Evolutionary conservation across 495 filamentous ascomycete genomes (phyloP).

Genomic region (Penicillium parvum): DNA sequence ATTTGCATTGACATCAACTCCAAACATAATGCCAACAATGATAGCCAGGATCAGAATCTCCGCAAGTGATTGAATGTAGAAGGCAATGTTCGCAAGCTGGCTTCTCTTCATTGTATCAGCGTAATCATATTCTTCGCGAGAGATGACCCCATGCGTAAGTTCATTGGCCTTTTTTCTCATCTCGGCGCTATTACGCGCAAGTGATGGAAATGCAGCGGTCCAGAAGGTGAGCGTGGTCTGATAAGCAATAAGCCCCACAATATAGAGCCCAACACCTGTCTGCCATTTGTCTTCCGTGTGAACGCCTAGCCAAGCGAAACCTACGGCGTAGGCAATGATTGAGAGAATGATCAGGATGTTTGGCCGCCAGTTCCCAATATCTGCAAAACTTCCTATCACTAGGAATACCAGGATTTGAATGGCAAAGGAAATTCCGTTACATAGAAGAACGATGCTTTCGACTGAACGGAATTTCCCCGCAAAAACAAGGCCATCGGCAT

Average conservation of each 20-base stretch:
- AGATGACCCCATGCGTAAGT: slow-evolving; percentile 43
- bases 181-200: slow-evolving; percentile 49
- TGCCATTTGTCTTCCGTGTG: slow-evolving; percentile 50
- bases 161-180: slow-evolving; percentile 45
- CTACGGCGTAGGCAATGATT: slow-evolving; percentile 49
- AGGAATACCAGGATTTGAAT: slow-evolving; percentile 54
- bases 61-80: slow-evolving; percentile 52
- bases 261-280: slow-evolving; percentile 49
- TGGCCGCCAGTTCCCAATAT: slow-evolving; percentile 53
- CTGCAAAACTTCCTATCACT: slow-evolving; percentile 48
- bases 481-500: slow-evolving; percentile 43
- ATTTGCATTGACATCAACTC: slow-evolving; percentile 49
- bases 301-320: slow-evolving; percentile 57
- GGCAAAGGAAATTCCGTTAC: slow-evolving; percentile 56
- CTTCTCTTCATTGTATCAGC: slow-evolving; percentile 55
- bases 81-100: slow-evolving; percentile 51
- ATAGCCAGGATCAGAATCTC: slow-evolving; percentile 54
- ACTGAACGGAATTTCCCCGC: slow-evolving; percentile 45
- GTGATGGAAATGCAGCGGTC: slow-evolving; percentile 55
- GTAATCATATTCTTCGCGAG: slow-evolving; percentile 52
- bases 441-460: slow-evolving; percentile 53
- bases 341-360: slow-evolving; percentile 54
- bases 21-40: slow-evolving; percentile 56
- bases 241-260: slow-evolving; percentile 58
- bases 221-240: slow-evolving; percentile 59